A percentile compares a stretch with the other conserved stretches of the same genome.
phyloP scores from a whole-genome alignment of 2,329 filamentous ascomycete genomes.

The Hawksworthiomyces lignivorus region DNA sequence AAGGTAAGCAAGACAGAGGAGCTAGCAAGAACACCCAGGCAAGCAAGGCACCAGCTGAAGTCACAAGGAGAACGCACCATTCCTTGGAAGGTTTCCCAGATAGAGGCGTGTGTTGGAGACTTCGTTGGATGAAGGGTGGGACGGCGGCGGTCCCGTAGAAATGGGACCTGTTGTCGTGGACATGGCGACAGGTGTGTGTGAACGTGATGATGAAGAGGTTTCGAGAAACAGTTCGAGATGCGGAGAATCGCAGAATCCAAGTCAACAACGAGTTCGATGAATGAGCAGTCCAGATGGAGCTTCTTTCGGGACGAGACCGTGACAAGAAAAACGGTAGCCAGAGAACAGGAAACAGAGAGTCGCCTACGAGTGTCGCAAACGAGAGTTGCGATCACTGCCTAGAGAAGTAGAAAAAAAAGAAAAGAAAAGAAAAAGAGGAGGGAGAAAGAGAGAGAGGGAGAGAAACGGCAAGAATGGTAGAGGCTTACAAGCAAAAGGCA shows the following conservation, averaged over 20 bases:
- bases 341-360: neutral
- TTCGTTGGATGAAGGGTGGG: conserved; percentile 43
- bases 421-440: neutral
- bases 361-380: too few species aligned
- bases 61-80: conserved; percentile 56
- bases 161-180: conserved; percentile 11
- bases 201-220: too few species aligned
- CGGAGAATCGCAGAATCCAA: too few species aligned
- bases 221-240: too few species aligned
- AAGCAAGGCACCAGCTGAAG: neutral
- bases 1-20: conserved; percentile 33
- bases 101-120: conserved; percentile 94
- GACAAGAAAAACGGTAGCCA: neutral
- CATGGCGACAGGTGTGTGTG: conserved; percentile 7
- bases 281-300: too few species aligned
- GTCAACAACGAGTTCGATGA: too few species aligned
- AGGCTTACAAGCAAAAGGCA: too few species aligned
- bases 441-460: neutral
- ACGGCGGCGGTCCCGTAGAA: conserved; percentile 1
- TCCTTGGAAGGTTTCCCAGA: conserved; percentile 80
- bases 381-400: too few species aligned
- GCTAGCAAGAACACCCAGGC: conserved; percentile 14
- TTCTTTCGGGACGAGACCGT: too few species aligned
- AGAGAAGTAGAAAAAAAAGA: neutral
- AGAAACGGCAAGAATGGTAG: neutral